Evolutionary conservation across 148 eudicot genomes (phyloP).

Genomic region (Arbutus unedo): DNA sequence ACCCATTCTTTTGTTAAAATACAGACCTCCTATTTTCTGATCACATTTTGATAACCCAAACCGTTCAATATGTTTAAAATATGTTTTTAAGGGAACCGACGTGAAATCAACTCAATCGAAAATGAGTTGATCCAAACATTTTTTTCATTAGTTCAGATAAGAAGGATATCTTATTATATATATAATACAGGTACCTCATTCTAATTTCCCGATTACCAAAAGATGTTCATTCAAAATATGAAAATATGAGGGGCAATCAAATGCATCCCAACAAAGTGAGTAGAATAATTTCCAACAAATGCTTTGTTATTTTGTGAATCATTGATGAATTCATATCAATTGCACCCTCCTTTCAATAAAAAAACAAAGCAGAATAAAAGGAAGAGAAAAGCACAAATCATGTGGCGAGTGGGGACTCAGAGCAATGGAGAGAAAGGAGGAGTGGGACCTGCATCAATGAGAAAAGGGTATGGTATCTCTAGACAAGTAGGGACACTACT

Average conservation of each 20-base stretch:
- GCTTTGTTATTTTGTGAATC: conserved; percentile 17
- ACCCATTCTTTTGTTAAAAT: too few relatives aligned
- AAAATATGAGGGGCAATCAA: background rate
- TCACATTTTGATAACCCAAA: too few relatives aligned
- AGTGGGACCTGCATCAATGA: conserved; percentile 4
- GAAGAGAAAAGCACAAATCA: background rate
- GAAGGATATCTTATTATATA: too few relatives aligned
- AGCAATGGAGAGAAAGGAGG: background rate
- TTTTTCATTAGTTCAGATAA: too few relatives aligned
- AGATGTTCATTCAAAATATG: background rate
- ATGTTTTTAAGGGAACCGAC: too few relatives aligned
- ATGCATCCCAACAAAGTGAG: background rate
- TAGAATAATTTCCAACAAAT: conserved; percentile 6
- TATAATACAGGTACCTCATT: too few relatives aligned
- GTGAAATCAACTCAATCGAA: too few relatives aligned
- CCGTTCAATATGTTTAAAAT: too few relatives aligned
- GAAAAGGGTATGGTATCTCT: background rate
- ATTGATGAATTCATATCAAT: conserved; percentile 6
- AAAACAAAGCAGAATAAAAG: background rate
- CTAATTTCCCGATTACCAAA: background rate
- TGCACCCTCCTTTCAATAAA: background rate
- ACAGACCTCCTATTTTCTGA: too few relatives aligned
- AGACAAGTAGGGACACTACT: conserved; percentile 13
- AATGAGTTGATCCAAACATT: too few relatives aligned
- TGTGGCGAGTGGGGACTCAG: background rate